These are phyloP conservation scores for Coemansia sp. DNA, from an alignment of 192 early-diverging fungal species.

Conservation along the genomic window DNA sequence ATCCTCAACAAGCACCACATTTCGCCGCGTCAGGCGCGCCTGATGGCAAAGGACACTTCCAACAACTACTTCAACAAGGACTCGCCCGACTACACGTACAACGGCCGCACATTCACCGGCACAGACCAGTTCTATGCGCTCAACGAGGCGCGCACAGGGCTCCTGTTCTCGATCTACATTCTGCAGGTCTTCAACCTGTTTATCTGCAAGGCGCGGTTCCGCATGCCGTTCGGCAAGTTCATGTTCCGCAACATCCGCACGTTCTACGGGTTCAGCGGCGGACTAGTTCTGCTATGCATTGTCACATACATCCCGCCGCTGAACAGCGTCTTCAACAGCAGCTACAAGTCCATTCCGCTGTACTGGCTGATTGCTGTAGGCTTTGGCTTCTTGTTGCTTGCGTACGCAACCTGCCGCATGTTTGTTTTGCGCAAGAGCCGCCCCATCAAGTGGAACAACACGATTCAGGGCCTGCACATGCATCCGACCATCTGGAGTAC, in stretches of 20 bases:
- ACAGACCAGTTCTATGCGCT: slow-evolving; percentile 65
- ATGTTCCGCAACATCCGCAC: slow-evolving; percentile 77
- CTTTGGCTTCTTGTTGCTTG: slow-evolving; percentile 74
- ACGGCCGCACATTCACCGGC: slow-evolving; percentile 53
- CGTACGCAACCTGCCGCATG: slow-evolving; percentile 70
- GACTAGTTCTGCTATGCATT: slow-evolving; percentile 63
- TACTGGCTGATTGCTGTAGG: slow-evolving; percentile 86
- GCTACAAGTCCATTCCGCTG: slow-evolving; percentile 63
- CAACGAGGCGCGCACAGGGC: slow-evolving; percentile 73
- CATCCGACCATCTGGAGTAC: slow-evolving; percentile 71
- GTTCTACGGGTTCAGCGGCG: slow-evolving; percentile 71
- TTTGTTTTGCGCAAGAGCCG: slow-evolving; percentile 60
- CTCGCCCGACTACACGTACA: slow-evolving; percentile 46
- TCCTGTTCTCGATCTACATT: slow-evolving; percentile 67
- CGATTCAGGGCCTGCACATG: slow-evolving; percentile 84
- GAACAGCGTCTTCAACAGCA: slow-evolving; percentile 73
- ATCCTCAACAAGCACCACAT: slow-evolving; percentile 68
- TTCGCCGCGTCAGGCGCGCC: slow-evolving; percentile 60
- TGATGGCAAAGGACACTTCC: slow-evolving; percentile 56
- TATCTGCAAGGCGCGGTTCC: slow-evolving; percentile 79
- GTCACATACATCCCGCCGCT: slow-evolving; percentile 86
- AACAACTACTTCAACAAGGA: slow-evolving; percentile 53
- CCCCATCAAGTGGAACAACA: slow-evolving; percentile 68
- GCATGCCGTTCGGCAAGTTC: slow-evolving; percentile 74
- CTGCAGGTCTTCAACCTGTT: slow-evolving; percentile 95